Conservation (phyloP, 208 protist species). For the Trypanosoma avium region DNA sequence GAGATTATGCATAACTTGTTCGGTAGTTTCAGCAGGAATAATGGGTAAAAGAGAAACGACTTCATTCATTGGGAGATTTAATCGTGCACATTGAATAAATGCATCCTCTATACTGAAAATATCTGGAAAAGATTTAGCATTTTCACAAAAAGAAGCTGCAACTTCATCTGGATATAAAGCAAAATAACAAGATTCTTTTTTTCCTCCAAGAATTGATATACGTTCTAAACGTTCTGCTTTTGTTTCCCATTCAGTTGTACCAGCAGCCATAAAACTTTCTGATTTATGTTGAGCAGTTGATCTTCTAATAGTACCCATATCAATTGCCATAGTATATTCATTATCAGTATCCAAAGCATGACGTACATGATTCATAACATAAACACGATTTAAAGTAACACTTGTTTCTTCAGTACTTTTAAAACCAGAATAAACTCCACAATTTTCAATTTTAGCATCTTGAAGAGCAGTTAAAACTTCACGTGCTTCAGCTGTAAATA, state of each 20-base stretch:
- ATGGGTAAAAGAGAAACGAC: slow-evolving; percentile 43
- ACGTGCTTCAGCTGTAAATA: slow-evolving; percentile 66
- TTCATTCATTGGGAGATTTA: slow-evolving; percentile 20
- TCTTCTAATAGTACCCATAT: slow-evolving; percentile 73
- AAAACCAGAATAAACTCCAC: slow-evolving; percentile 53
- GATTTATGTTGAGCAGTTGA: slow-evolving; percentile 51
- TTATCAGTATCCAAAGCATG: slow-evolving; percentile 43
- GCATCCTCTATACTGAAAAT: slow-evolving; percentile 69
- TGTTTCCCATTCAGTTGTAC: slow-evolving; percentile 71
- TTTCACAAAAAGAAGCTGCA: slow-evolving; percentile 41
- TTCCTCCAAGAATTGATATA: slow-evolving; percentile 45
- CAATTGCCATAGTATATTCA: slow-evolving; percentile 70
- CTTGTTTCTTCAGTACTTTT: slow-evolving; percentile 31
- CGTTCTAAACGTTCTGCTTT: slow-evolving; percentile 63
- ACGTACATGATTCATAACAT: slow-evolving; percentile 44
- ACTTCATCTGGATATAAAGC: slow-evolving; percentile 64
- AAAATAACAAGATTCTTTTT: slow-evolving; percentile 53
- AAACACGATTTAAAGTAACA: slow-evolving; percentile 54
- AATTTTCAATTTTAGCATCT: slow-evolving; percentile 42
- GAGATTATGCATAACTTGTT: slow-evolving; percentile 67
- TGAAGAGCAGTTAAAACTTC: slow-evolving; percentile 57
- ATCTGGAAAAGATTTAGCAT: slow-evolving; percentile 23
- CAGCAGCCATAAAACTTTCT: slow-evolving; percentile 73
- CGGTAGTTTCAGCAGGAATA: slow-evolving; percentile 49
- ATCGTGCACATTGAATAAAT: slow-evolving; percentile 75